phyloP scores from a whole-genome alignment of 441 rosid genomes.

The Aquilaria agallochum region DNA sequence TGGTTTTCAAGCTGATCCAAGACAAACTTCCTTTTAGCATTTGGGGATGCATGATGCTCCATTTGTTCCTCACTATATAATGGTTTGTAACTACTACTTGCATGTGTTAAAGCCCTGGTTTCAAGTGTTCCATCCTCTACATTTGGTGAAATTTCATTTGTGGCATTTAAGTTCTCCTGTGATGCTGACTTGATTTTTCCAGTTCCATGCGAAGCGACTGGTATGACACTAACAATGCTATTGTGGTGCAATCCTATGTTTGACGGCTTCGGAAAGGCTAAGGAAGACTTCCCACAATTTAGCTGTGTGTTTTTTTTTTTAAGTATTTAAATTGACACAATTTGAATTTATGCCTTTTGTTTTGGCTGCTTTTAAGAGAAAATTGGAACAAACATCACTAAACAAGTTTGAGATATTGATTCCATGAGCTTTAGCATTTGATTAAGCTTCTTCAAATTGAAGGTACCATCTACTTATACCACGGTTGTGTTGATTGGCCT shows the following conservation, averaged over 20 bases:
- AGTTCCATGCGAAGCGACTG: constrained; percentile 19
- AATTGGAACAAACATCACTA: constrained; percentile 18
- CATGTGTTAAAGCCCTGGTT: constrained; percentile 24
- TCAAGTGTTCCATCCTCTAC: constrained; percentile 22
- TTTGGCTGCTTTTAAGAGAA: constrained; percentile 21
- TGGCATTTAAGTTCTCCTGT: constrained; percentile 9
- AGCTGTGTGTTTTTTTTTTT: background rate
- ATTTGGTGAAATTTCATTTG: constrained; percentile 21
- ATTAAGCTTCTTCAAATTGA: constrained; percentile 48
- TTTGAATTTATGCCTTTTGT: constrained; percentile 26
- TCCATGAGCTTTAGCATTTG: constrained; percentile 15
- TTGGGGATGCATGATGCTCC: constrained; percentile 24
- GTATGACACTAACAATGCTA: constrained; percentile 32
- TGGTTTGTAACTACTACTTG: constrained; percentile 29
- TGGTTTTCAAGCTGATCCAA: constrained; percentile 31
- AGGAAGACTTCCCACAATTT: constrained; percentile 20
- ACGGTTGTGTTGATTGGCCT: constrained; percentile 42
- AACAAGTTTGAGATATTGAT: constrained; percentile 17
- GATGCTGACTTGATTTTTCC: constrained; percentile 17
- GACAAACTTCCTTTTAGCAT: constrained; percentile 25
- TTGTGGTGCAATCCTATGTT: constrained; percentile 68
- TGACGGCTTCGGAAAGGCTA: constrained; percentile 34
- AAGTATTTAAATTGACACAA: constrained; percentile 14
- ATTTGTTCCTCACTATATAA: constrained; percentile 15
- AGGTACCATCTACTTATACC: constrained; percentile 64